Conservation (phyloP, 768 basidiomycete genomes). For the Trametes cinnabarina region DNA sequence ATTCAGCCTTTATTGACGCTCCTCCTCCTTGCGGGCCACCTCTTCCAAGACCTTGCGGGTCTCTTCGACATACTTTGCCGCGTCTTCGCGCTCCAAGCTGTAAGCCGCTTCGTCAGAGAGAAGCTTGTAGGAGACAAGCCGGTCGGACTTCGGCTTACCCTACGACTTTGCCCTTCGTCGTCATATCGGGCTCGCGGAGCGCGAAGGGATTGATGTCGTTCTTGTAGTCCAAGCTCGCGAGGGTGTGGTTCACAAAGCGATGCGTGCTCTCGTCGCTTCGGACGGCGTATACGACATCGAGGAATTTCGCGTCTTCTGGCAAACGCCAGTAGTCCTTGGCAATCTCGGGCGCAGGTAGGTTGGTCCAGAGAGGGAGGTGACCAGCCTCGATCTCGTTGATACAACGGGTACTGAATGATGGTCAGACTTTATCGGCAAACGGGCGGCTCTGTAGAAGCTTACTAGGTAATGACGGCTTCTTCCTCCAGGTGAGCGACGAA, state of each 20-base stretch:
- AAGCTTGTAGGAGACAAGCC: too few relatives aligned
- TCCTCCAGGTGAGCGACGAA: conserved; percentile 94
- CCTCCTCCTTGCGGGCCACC: background rate
- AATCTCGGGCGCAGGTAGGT: conserved; percentile 78
- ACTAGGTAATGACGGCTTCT: conserved; percentile 94
- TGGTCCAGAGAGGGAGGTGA: conserved; percentile 75
- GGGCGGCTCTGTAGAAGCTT: conserved; percentile 27
- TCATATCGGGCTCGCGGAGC: conserved; percentile 84
- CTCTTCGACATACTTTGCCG: conserved; percentile 61
- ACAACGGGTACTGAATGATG: conserved; percentile 68
- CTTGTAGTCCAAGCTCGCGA: conserved; percentile 77
- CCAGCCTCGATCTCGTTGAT: conserved; percentile 83
- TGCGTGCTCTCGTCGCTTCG: conserved; percentile 93
- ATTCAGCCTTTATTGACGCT: too few relatives aligned
- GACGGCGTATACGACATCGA: conserved; percentile 90
- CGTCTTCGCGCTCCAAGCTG: conserved; percentile 68
- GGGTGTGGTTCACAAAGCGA: conserved; percentile 92
- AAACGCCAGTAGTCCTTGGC: conserved; percentile 96
- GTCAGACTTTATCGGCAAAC: too few relatives aligned
- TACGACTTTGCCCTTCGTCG: conserved; percentile 70
- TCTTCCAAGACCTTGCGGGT: conserved; percentile 54
- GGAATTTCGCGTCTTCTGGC: conserved; percentile 63
- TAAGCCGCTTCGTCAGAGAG: background rate
- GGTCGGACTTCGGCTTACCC: conserved; percentile 42
- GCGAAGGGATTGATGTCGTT: conserved; percentile 91